Evolutionary conservation across 257 asterid genomes (phyloP), one percentile per base, ranked within the genome.

Genomic region (Petunia axillaris): DNA sequence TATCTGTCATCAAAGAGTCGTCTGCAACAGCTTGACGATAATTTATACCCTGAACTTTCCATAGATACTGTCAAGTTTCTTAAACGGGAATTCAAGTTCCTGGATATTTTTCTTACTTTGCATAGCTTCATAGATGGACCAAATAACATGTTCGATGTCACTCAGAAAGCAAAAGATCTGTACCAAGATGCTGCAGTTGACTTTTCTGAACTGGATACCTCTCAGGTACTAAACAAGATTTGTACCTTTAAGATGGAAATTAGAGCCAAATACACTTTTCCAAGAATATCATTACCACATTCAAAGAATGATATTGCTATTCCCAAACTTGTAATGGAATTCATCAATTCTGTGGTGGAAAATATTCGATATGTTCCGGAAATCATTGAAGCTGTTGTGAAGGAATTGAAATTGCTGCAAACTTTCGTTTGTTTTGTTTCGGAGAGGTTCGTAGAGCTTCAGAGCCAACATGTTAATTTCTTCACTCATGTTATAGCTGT

Each of bases 61-160:
- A 10, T 4, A 0, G 57, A 70, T 8, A 40, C 40, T 44, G 4
- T 70, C 46, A 8, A 70, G 36, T 44, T 46, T 2, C 76, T 70
- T 7, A 70, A 70, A 70, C 44, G n/a, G 2, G 76, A 70, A 8
- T 70, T 70, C 76, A 70, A 70, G 46, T 70, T 46, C 58, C 36
- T 70, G 4, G 76, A 70, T 46, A 70, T 46, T 46, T 46, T 70
- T 16, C 76, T 25, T 41, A 46, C 5, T 6, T n/a, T 46, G 37
- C 76, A 70, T n/a, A 46, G n/a, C 16, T 46, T 70, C 10, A 44
- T 8, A 15, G 14, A 70, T 44, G 58, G 46, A 16, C 40, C n/a
- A 1, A 25, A 25, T 25, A 25, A 46, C 16, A 25, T 70, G 76
- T 10, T 44, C 16, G 2, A 4, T 70, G 58, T 46, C 58, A 70